phyloP scores from a whole-genome alignment of 768 basidiomycete genomes.

The Hemileccinum impolitum region DNA sequence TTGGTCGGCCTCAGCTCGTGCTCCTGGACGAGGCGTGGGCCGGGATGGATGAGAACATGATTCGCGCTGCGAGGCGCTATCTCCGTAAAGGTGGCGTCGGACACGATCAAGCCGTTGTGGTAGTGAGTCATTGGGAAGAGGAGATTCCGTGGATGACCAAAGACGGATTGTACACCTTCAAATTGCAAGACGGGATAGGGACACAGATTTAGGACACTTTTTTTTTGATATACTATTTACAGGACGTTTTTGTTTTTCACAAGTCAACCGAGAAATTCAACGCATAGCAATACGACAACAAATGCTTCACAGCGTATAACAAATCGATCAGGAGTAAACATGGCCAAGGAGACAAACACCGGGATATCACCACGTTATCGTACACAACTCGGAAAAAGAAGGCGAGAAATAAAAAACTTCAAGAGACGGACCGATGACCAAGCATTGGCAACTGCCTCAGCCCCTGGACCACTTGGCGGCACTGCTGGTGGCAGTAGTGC shows the following conservation, averaged over 20 bases:
- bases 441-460: conserved; percentile 28
- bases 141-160: conserved; percentile 79
- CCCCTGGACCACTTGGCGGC: conserved; percentile 21
- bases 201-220: conserved; percentile 4
- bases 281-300: not conserved
- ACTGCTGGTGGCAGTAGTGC: not conserved
- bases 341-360: not conserved
- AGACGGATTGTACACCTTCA: conserved; percentile 47
- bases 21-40: conserved; percentile 92
- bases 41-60: conserved; percentile 85
- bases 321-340: conserved; percentile 3
- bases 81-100: conserved; percentile 52
- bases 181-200: conserved; percentile 35
- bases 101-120: conserved; percentile 70
- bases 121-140: conserved; percentile 88
- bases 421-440: conserved; percentile 16
- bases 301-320: not conserved
- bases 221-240: not conserved
- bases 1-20: conserved; percentile 67
- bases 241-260: too few species aligned
- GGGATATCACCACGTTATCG: not conserved
- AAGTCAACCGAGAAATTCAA: not conserved
- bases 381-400: conserved; percentile 4
- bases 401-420: not conserved
- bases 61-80: conserved; percentile 59